Conservation (phyloP, 768 basidiomycete species). For the Inosperma sp. region DNA sequence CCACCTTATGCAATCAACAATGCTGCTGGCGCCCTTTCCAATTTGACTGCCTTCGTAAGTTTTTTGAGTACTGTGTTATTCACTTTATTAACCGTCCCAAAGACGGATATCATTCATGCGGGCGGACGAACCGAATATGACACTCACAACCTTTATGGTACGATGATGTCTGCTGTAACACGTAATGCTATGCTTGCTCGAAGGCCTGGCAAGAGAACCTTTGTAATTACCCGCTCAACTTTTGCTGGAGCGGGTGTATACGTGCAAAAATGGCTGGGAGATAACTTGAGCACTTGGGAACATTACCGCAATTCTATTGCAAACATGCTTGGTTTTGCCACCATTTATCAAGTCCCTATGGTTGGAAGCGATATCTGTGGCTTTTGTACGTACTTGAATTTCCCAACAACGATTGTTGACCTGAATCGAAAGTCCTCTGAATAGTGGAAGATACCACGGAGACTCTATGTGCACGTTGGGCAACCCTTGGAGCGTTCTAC, state of each 20-base stretch:
- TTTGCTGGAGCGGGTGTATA: slow-evolving; percentile 62
- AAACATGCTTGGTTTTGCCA: slow-evolving; percentile 63
- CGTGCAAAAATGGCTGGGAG: slow-evolving; percentile 75
- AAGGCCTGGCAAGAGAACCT: slow-evolving; percentile 53
- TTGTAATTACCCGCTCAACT: slow-evolving; percentile 71
- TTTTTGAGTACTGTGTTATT: not conserved
- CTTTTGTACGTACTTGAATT: slow-evolving; percentile 39
- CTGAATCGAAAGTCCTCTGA: too few relatives aligned
- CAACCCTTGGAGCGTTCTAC: slow-evolving; percentile 70
- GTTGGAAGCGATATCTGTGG: slow-evolving; percentile 74
- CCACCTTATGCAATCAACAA: too few relatives aligned
- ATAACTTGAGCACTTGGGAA: slow-evolving; percentile 56
- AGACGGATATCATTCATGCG: slow-evolving; percentile 48
- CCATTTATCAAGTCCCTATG: slow-evolving; percentile 68
- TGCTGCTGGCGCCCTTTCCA: slow-evolving; percentile 48
- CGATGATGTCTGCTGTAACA: slow-evolving; percentile 65
- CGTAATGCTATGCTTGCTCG: slow-evolving; percentile 58
- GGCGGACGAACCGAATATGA: slow-evolving; percentile 60
- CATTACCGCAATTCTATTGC: slow-evolving; percentile 59
- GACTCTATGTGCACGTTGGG: slow-evolving; percentile 71
- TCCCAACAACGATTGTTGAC: not conserved
- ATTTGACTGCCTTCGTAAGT: slow-evolving; percentile 52
- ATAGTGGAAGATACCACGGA: slow-evolving; percentile 61
- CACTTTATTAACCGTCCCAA: not conserved
- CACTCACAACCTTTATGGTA: slow-evolving; percentile 64